Evolutionary conservation across 2,329 filamentous ascomycete genomes (phyloP).

Genomic region (Xylaria sp.): DNA sequence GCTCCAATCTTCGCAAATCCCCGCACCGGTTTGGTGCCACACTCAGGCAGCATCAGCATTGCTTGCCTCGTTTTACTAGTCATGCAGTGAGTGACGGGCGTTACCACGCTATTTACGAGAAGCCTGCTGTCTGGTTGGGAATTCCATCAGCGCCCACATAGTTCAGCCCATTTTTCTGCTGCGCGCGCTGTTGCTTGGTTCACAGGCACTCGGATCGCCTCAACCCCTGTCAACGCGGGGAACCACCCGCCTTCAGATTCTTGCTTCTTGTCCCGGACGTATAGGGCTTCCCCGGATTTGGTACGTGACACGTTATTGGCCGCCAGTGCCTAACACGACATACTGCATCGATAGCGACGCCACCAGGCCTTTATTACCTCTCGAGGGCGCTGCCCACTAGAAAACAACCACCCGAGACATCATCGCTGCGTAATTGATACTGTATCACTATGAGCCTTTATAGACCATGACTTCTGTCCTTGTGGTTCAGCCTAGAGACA

Average conservation of each 20-base stretch:
- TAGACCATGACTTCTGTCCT: conserved; percentile 52
- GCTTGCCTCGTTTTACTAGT: conserved; percentile 16
- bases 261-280: conserved; percentile 26
- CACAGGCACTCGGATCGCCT: conserved; percentile 6
- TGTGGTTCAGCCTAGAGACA: conserved; percentile 46
- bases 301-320: conserved; percentile 34
- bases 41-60: conserved; percentile 12
- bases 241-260: conserved; percentile 12
- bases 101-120: conserved; percentile 8
- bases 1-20: not conserved
- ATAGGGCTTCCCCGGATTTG: conserved; percentile 34
- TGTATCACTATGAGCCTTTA: conserved; percentile 36
- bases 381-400: conserved; percentile 22
- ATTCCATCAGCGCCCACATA: conserved; percentile 1
- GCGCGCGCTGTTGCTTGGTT: conserved; percentile 12
- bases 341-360: conserved; percentile 30
- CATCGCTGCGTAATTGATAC: conserved; percentile 22
- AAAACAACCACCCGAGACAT: conserved; percentile 23
- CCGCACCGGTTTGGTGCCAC: conserved; percentile 4
- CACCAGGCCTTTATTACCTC: conserved; percentile 29
- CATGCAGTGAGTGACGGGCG: conserved; percentile 19
- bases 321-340: conserved; percentile 29
- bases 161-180: not conserved
- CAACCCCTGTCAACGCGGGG: conserved; percentile 18
- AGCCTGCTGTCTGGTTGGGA: not conserved